Evolutionary conservation across 169 alveolate species (phyloP).

Genomic region (Plasmodium blacklocki): DNA sequence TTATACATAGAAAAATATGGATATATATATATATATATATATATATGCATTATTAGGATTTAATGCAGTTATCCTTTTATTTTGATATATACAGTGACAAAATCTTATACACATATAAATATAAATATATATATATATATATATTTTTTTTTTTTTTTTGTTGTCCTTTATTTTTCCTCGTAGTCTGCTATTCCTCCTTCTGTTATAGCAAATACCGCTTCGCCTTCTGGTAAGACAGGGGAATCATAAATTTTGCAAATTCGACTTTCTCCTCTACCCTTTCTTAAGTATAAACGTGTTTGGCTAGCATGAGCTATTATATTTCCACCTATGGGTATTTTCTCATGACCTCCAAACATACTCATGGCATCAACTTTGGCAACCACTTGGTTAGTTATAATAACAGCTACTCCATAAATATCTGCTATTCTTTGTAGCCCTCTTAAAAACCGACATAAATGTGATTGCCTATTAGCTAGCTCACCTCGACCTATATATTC

Average conservation of each 20-base stretch:
- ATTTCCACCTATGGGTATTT: slow-evolving; percentile 98
- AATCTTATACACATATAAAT: not conserved
- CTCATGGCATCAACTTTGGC: slow-evolving; percentile 94
- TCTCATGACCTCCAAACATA: slow-evolving; percentile 87
- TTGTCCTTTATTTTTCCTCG: slow-evolving; percentile 77
- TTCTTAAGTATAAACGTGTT: slow-evolving; percentile 94
- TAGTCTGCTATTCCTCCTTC: slow-evolving; percentile 95
- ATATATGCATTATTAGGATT: not conserved
- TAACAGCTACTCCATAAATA: slow-evolving; percentile 95
- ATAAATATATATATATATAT: not conserved
- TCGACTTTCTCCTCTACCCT: slow-evolving; percentile 95
- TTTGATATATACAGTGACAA: too few relatives aligned
- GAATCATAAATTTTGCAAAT: slow-evolving; percentile 97
- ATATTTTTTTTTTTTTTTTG: too few relatives aligned
- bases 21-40: slow-evolving; percentile 18
- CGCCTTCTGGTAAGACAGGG: slow-evolving; percentile 99
- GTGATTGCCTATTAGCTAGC: slow-evolving; percentile 98
- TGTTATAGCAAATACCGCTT: slow-evolving; percentile 94
- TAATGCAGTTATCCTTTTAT: too few relatives aligned
- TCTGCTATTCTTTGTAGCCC: slow-evolving; percentile 97
- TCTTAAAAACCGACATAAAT: slow-evolving; percentile 96
- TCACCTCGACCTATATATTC: slow-evolving; percentile 99
- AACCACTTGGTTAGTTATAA: slow-evolving; percentile 97
- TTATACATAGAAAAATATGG: not conserved
- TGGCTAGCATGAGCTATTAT: slow-evolving; percentile 99